phyloP scores from a whole-genome alignment of 2,329 filamentous ascomycete genomes.

The Blastomyces silverae region DNA sequence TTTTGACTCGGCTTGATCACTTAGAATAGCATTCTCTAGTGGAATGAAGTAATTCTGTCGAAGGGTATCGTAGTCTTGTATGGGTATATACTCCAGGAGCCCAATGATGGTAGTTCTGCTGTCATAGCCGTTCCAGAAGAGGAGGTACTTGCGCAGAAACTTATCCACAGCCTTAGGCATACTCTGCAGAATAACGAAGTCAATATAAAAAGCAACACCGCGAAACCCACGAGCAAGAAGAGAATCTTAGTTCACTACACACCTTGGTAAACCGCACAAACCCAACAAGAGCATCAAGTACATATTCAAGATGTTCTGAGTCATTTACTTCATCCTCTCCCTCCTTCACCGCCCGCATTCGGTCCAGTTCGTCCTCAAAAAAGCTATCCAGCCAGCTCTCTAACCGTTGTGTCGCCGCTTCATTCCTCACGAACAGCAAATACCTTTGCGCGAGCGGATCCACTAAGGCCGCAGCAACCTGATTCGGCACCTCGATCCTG shows the following conservation, averaged over 20 bases:
- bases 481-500: slow-evolving; percentile 72
- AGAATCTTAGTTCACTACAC: slow-evolving; percentile 14
- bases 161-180: slow-evolving; percentile 30
- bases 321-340: slow-evolving; percentile 30
- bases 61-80: slow-evolving; percentile 32
- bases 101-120: slow-evolving; percentile 41
- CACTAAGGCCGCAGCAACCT: slow-evolving; percentile 67
- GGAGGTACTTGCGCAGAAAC: slow-evolving; percentile 48
- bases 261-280: slow-evolving; percentile 39
- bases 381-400: slow-evolving; percentile 39
- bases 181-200: slow-evolving; percentile 24
- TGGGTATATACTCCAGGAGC: slow-evolving; percentile 32
- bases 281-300: slow-evolving; percentile 30
- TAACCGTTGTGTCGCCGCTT: slow-evolving; percentile 39
- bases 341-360: slow-evolving; percentile 39
- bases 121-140: slow-evolving; percentile 56
- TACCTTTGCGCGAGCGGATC: slow-evolving; percentile 73
- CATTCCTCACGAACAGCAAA: slow-evolving; percentile 58
- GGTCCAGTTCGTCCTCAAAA: slow-evolving; percentile 34
- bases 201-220: slow-evolving; percentile 6
- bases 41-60: slow-evolving; percentile 34
- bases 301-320: slow-evolving; percentile 32
- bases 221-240: not conserved
- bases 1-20: slow-evolving; percentile 45
- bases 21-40: slow-evolving; percentile 39